These are phyloP conservation scores for Lodderomyces margitis DNA, from an alignment of 1,139 yeast genomes.

Conservation along the genomic window DNA sequence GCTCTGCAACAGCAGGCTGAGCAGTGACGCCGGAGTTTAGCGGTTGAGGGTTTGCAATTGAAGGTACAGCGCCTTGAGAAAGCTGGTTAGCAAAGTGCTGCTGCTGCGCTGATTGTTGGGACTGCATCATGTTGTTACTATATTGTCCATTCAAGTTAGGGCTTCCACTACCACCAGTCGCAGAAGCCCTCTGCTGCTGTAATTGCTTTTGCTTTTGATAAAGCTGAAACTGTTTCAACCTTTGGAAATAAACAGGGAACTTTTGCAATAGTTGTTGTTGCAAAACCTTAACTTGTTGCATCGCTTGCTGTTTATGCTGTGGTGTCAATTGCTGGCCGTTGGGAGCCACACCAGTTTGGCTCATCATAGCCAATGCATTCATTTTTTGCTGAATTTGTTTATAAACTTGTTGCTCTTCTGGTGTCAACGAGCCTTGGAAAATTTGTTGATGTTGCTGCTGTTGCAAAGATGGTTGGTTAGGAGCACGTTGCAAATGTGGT, in stretches of 20 bases:
- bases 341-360: slow-evolving; percentile 46
- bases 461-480: slow-evolving; percentile 19
- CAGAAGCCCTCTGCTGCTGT: slow-evolving; percentile 13
- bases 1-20: slow-evolving; percentile 10
- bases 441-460: slow-evolving; percentile 50
- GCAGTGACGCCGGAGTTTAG: slow-evolving; percentile 18
- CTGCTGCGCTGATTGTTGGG: slow-evolving; percentile 1
- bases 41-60: slow-evolving; percentile 7
- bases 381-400: slow-evolving; percentile 43
- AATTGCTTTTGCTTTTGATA: slow-evolving; percentile 28
- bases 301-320: slow-evolving; percentile 47
- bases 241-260: slow-evolving; percentile 45
- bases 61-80: background rate
- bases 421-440: slow-evolving; percentile 40
- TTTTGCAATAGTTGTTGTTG: slow-evolving; percentile 46
- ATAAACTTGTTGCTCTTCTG: slow-evolving; percentile 46
- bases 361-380: slow-evolving; percentile 45
- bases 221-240: slow-evolving; percentile 41
- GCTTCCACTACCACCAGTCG: slow-evolving; percentile 4
- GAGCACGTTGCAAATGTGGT: slow-evolving; percentile 6
- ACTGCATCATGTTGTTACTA: background rate
- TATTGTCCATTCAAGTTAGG: background rate
- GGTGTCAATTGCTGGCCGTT: slow-evolving; percentile 43
- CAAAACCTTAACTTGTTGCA: slow-evolving; percentile 42
- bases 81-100: slow-evolving; percentile 2